Conservation (phyloP, 345 rosid species). For the Citrus hindsii region DNA sequence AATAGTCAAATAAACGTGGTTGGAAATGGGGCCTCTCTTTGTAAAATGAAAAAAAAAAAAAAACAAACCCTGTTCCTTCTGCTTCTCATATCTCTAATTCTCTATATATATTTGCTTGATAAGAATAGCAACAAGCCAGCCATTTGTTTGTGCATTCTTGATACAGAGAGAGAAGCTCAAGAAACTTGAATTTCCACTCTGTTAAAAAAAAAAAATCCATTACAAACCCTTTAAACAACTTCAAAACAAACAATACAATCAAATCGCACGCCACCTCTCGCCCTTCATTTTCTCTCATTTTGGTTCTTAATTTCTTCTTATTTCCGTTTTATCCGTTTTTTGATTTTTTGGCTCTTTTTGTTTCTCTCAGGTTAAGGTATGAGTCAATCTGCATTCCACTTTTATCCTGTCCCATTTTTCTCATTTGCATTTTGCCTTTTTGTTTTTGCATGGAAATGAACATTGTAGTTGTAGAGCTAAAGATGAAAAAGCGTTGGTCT, state of each 20-base stretch:
- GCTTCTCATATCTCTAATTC: neutral
- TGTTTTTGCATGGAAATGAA: neutral
- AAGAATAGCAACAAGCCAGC: conserved; percentile 2
- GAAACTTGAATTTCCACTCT: neutral
- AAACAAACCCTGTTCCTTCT: neutral
- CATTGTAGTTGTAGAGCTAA: neutral
- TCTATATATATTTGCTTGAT: neutral
- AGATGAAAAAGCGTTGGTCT: neutral
- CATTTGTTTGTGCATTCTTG: neutral
- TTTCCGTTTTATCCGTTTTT: conserved; percentile 6
- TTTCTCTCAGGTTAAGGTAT: conserved; percentile 21
- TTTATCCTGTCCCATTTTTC: neutral
- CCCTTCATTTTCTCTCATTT: neutral
- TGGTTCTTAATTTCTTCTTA: neutral
- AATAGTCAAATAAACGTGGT: neutral
- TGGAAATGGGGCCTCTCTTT: neutral
- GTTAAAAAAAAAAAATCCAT: neutral
- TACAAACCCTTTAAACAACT: neutral
- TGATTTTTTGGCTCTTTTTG: neutral
- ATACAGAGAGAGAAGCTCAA: neutral
- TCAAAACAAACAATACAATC: neutral
- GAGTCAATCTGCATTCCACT: neutral
- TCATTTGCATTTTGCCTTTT: neutral
- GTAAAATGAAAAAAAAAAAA: neutral
- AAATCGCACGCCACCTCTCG: too few species aligned